Conservation (phyloP, 345 rosid species). For the Brassica cretica region DNA sequence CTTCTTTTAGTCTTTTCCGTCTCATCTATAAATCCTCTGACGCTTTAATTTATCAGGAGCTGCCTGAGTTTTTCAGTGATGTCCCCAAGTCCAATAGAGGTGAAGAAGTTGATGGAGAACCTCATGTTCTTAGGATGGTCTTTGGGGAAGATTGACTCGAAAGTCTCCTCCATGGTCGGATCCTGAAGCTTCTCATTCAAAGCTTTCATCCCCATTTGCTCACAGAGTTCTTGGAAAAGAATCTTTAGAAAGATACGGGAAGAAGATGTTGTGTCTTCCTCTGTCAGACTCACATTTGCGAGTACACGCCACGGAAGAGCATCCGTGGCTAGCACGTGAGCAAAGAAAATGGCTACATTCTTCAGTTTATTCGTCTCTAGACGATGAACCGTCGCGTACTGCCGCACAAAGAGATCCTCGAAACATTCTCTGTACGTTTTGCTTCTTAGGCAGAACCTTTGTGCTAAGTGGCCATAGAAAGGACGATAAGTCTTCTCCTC, state of each 20-base stretch:
- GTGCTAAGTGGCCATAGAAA: slow-evolving; percentile 25
- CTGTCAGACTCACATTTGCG: slow-evolving; percentile 58
- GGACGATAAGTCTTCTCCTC: slow-evolving; percentile 26
- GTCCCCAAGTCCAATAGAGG: slow-evolving; percentile 72
- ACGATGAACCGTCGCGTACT: slow-evolving; percentile 68
- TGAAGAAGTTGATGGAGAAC: slow-evolving; percentile 74
- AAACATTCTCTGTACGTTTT: slow-evolving; percentile 66
- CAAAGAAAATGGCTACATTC: slow-evolving; percentile 71
- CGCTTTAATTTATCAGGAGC: slow-evolving; percentile 33
- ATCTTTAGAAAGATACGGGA: slow-evolving; percentile 71
- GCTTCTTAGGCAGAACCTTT: slow-evolving; percentile 64
- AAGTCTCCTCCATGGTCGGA: slow-evolving; percentile 55
- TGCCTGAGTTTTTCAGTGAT: slow-evolving; percentile 57
- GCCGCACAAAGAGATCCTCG: slow-evolving; percentile 69
- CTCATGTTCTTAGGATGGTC: slow-evolving; percentile 63
- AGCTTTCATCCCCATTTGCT: slow-evolving; percentile 58
- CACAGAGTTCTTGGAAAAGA: slow-evolving; percentile 66
- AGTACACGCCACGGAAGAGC: slow-evolving; percentile 72
- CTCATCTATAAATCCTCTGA: background rate
- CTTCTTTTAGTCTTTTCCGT: background rate
- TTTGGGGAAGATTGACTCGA: slow-evolving; percentile 66
- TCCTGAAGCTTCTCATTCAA: slow-evolving; percentile 62
- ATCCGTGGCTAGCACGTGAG: slow-evolving; percentile 62
- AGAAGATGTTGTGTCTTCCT: slow-evolving; percentile 72
- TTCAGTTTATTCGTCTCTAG: slow-evolving; percentile 65